Evolutionary conservation across 306 rosid genomes (phyloP), one percentile per base, ranked within the genome.

Genomic region (Mucuna pruriens): DNA sequence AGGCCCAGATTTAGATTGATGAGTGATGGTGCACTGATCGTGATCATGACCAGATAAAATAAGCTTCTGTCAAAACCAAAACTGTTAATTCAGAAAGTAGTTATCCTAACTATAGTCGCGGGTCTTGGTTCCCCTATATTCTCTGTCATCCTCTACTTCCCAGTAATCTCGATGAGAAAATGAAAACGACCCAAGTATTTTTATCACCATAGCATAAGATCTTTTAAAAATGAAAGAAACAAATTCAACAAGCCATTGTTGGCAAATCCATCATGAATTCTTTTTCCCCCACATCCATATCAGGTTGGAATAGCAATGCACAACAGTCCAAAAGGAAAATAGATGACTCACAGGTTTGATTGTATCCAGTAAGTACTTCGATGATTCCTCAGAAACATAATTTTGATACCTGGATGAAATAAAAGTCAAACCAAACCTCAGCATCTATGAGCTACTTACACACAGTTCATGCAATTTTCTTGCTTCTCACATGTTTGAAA

Each of bases 1-100:
- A 13, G 89, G 84, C 80, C 91, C 89, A 71, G 40, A 68, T 79
- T 86, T 83, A 16, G 92, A 76, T 77, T 85, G 71, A 77, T 89
- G 97, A 72, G 83, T 88, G 77, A 90, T 20, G 1, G 82, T 90
- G 88, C 98, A 94, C 75, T 90, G 97, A 83, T 90, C 98, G 5
- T 94, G 98, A 85, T 94, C 98, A 75, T 94, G 98, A 44, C 97
- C 97, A 20, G 97, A 94, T 67, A 94, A 87, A 85, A 92, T 68
- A 61, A 86, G 89, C 65, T 83, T 88, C 97, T 93, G 93, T 69
- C 78, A 68, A 70, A 75, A 82, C 72, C 39, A 72, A 19, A 78
- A 85, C n/a, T 19, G 29, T 75, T 38, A 69, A 42, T 52, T 76
- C 81, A 77, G 39, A 46, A 74, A 29, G 66, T 49, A 78, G 44